phyloP scores from a whole-genome alignment of 192 early-diverging fungal species.

The Chytriomyces sp. region DNA sequence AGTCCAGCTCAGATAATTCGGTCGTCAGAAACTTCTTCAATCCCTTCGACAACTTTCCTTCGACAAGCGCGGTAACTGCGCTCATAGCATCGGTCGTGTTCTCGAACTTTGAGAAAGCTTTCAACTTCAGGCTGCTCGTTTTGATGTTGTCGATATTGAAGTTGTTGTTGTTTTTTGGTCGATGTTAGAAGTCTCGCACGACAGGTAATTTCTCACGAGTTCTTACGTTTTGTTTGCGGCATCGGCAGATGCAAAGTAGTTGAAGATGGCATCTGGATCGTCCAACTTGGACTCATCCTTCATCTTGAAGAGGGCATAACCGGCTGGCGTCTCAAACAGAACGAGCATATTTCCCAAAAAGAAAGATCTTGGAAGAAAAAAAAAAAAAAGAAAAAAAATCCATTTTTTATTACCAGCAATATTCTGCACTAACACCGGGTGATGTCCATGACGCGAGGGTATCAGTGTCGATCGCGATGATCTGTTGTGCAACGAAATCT shows the following conservation, averaged over 20 bases:
- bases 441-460: too few species aligned
- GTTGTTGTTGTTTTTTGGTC: too few species aligned
- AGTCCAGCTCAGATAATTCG: conserved; percentile 83
- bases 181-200: too few species aligned
- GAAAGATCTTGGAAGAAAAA: not conserved
- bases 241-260: conserved; percentile 87
- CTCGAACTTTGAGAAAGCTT: conserved; percentile 97
- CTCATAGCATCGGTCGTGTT: conserved; percentile 97
- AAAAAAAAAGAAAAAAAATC: conserved; percentile 6
- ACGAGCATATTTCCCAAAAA: conserved; percentile 69
- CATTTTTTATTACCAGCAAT: not conserved
- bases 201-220: too few species aligned
- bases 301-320: conserved; percentile 96
- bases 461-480: too few species aligned
- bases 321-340: conserved; percentile 96
- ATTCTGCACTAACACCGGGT: too few species aligned
- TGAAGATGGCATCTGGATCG: conserved; percentile 84
- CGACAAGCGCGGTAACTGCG: conserved; percentile 93
- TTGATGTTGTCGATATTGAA: too few species aligned
- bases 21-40: conserved; percentile 90
- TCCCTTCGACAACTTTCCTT: conserved; percentile 95
- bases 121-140: conserved; percentile 75
- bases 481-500: too few species aligned
- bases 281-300: conserved; percentile 86
- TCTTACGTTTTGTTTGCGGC: conserved; percentile 85